Conservation (phyloP, 2,329 filamentous ascomycete species). For the Paraphoma chrysanthemicola region DNA sequence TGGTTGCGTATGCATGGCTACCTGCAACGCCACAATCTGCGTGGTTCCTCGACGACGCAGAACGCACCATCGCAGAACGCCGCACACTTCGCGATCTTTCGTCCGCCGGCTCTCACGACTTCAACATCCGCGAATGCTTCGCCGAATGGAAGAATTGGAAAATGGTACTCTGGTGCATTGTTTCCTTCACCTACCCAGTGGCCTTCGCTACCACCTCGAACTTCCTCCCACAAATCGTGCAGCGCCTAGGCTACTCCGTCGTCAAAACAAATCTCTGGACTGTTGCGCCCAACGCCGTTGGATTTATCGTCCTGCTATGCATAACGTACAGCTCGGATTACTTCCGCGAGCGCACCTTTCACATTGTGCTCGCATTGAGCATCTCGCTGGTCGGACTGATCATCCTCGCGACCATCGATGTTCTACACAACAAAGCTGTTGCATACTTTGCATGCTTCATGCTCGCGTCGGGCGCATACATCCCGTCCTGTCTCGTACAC, state of each 20-base stretch:
- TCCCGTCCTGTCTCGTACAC: constrained; percentile 57
- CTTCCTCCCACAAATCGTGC: constrained; percentile 58
- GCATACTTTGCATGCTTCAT: constrained; percentile 62
- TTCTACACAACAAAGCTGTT: constrained; percentile 50
- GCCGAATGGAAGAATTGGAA: constrained; percentile 52
- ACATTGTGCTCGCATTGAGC: constrained; percentile 51
- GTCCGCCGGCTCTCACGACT: constrained; percentile 44
- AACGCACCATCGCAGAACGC: constrained; percentile 50
- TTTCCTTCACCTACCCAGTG: constrained; percentile 58
- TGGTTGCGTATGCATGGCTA: constrained; percentile 43
- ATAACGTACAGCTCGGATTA: constrained; percentile 56
- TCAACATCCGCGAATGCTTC: constrained; percentile 53
- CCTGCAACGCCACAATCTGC: constrained; percentile 42
- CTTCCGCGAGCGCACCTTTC: constrained; percentile 55
- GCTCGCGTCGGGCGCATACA: constrained; percentile 55
- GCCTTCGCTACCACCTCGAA: constrained; percentile 56
- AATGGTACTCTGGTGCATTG: constrained; percentile 55
- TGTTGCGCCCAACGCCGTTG: constrained; percentile 57
- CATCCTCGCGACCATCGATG: constrained; percentile 54
- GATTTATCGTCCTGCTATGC: constrained; percentile 54
- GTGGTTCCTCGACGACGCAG: constrained; percentile 48
- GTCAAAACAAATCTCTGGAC: constrained; percentile 59
- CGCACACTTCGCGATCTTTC: constrained; percentile 57
- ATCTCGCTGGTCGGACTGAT: constrained; percentile 55
- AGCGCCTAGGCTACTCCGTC: constrained; percentile 52